Conservation (phyloP, 192 early-diverging fungal species). For the Mortierella alpina region DNA sequence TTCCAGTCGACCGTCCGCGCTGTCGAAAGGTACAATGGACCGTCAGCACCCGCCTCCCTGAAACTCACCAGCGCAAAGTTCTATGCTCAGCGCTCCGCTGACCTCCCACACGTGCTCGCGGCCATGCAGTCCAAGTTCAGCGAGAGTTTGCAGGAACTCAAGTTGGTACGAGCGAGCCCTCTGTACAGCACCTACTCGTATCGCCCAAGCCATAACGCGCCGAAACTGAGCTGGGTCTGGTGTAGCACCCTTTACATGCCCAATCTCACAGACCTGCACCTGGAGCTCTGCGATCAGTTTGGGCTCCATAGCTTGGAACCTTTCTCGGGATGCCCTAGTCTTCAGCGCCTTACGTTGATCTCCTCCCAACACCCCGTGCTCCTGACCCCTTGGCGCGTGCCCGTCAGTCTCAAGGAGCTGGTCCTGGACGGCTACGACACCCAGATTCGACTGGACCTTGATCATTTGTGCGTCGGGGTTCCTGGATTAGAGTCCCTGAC, state of each 20-base stretch:
- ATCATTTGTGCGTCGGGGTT: not conserved
- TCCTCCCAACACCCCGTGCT: not conserved
- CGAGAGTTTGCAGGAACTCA: constrained; percentile 8
- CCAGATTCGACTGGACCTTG: not conserved
- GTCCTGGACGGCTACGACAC: not conserved
- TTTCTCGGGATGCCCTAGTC: constrained; percentile 7
- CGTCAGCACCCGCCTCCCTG: not conserved
- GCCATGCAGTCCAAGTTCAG: not conserved
- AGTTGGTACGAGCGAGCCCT: not conserved
- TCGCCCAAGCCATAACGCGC: no score
- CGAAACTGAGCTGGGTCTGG: not conserved
- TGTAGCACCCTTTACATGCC: not conserved
- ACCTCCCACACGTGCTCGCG: not conserved
- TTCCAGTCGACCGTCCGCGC: no score
- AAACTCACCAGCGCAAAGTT: not conserved
- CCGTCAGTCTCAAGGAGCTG: not conserved
- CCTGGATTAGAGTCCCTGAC: constrained; percentile 5
- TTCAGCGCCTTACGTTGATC: constrained; percentile 2
- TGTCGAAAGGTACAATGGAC: not conserved
- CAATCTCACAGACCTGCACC: constrained; percentile 4
- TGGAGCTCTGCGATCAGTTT: not conserved
- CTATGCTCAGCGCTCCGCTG: not conserved
- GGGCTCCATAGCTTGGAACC: not conserved
- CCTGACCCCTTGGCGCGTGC: not conserved
- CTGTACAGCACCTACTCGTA: not conserved